A percentile compares a stretch with the other conserved stretches of the same genome.
These are phyloP conservation scores for Artemisia annua DNA, from an alignment of 129 eudicot genomes.

Conservation along the genomic window DNA sequence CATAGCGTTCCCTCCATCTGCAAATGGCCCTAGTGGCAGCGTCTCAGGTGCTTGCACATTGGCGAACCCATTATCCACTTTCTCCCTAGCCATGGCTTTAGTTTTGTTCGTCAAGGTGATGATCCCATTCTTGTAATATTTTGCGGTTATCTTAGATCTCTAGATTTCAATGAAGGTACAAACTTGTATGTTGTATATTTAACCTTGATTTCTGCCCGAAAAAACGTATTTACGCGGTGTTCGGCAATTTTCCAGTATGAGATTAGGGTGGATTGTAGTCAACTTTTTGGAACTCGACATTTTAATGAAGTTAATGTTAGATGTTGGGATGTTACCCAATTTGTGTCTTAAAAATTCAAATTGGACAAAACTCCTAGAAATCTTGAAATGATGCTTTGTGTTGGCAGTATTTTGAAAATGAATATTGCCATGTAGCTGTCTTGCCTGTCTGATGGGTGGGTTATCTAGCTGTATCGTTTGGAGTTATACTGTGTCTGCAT, in stretches of 20 bases:
- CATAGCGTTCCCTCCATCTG: slow-evolving; percentile 53
- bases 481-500: not conserved
- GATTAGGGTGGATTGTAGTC: slow-evolving; percentile 33
- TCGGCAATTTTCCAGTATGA: slow-evolving; percentile 26
- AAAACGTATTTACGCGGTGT: slow-evolving; percentile 21
- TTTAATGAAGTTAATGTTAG: slow-evolving; percentile 15
- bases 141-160: too few species aligned
- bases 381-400: slow-evolving; percentile 23
- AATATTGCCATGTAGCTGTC: slow-evolving; percentile 13
- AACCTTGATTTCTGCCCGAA: slow-evolving; percentile 31
- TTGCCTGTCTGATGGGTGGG: not conserved
- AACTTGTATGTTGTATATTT: slow-evolving; percentile 38
- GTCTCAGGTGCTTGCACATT: slow-evolving; percentile 44
- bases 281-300: slow-evolving; percentile 23
- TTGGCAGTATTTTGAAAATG: slow-evolving; percentile 10
- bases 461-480: slow-evolving; percentile 22
- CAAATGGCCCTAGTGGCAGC: slow-evolving; percentile 66
- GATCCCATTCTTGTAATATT: slow-evolving; percentile 41
- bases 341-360: slow-evolving; percentile 4
- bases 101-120: slow-evolving; percentile 36
- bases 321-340: slow-evolving; percentile 12
- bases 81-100: slow-evolving; percentile 35
- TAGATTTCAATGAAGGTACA: not conserved
- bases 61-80: slow-evolving; percentile 36
- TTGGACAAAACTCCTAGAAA: not conserved